Evolutionary conservation across 139 green algal genomes (phyloP).

Genomic region (Coccomyxa sp.): DNA sequence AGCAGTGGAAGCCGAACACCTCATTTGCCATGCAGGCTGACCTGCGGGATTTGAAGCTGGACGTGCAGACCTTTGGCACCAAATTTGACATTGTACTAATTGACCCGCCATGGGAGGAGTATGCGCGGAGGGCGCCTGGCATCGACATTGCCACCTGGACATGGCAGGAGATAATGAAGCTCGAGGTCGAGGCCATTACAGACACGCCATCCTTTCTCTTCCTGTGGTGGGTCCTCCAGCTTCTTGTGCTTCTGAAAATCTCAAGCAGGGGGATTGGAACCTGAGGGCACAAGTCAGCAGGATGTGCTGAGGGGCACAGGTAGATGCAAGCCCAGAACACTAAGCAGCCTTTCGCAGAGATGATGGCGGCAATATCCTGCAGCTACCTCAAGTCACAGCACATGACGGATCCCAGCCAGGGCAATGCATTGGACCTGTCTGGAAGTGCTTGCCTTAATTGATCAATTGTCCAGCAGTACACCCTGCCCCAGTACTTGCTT

Average conservation of each 20-base stretch:
- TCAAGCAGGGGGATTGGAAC: too few species aligned
- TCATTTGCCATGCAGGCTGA: constrained; percentile 52
- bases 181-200: constrained; percentile 69
- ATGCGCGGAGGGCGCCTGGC: constrained; percentile 63
- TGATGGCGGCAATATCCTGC: too few species aligned
- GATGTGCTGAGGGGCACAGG: too few species aligned
- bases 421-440: neutral
- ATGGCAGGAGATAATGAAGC: constrained; percentile 65
- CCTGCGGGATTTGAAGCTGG: constrained; percentile 45
- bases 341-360: too few species aligned
- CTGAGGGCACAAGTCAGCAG: too few species aligned
- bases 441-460: too few species aligned
- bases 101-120: constrained; percentile 85
- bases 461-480: too few species aligned
- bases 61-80: constrained; percentile 56
- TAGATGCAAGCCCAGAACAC: too few species aligned
- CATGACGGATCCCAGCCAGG: neutral
- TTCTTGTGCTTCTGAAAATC: neutral
- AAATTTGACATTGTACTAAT: constrained; percentile 84
- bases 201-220: constrained; percentile 75
- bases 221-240: constrained; percentile 49
- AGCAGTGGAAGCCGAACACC: too few species aligned
- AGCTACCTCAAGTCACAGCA: too few species aligned
- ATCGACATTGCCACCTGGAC: constrained; percentile 52
- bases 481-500: too few species aligned